Evolutionary conservation across 805 yeast species (phyloP).

Genomic region (Candida adriatica): DNA sequence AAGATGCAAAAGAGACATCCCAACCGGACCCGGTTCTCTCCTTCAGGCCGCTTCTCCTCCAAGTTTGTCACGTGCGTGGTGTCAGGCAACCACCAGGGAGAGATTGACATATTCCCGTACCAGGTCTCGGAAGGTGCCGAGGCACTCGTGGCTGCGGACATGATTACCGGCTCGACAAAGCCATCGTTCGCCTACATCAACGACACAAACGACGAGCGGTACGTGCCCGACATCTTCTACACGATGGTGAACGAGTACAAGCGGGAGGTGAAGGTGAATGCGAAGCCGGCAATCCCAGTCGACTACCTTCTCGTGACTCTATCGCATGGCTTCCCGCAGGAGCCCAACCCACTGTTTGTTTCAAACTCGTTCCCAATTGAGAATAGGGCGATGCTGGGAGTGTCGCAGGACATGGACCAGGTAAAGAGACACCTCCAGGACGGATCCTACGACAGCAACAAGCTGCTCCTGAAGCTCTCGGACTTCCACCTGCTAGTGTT

Average conservation of each 20-base stretch:
- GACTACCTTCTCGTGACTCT: slow-evolving; percentile 81
- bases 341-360: slow-evolving; percentile 43
- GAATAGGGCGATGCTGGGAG: slow-evolving; percentile 71
- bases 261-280: slow-evolving; percentile 77
- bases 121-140: slow-evolving; percentile 88
- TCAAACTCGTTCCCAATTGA: slow-evolving; percentile 61
- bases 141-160: slow-evolving; percentile 78
- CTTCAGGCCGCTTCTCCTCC: slow-evolving; percentile 65
- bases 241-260: slow-evolving; percentile 83
- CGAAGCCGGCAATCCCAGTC: slow-evolving; percentile 90
- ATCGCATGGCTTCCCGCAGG: slow-evolving; percentile 87
- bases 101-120: slow-evolving; percentile 84
- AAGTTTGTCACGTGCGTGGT: slow-evolving; percentile 91
- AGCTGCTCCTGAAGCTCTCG: slow-evolving; percentile 34
- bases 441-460: slow-evolving; percentile 18
- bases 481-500: slow-evolving; percentile 75
- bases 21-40: slow-evolving; percentile 56
- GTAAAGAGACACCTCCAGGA: slow-evolving; percentile 45
- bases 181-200: slow-evolving; percentile 83
- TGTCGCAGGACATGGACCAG: slow-evolving; percentile 56
- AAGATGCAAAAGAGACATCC: slow-evolving; percentile 63
- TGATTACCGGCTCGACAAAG: slow-evolving; percentile 81
- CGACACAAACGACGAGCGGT: slow-evolving; percentile 62
- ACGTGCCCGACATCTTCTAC: slow-evolving; percentile 93
- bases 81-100: slow-evolving; percentile 82